A percentile compares a stretch with the other conserved stretches of the same genome.
Conservation (phyloP, 495 filamentous ascomycete genomes). For the Symbiotaphrina buchneri region DNA sequence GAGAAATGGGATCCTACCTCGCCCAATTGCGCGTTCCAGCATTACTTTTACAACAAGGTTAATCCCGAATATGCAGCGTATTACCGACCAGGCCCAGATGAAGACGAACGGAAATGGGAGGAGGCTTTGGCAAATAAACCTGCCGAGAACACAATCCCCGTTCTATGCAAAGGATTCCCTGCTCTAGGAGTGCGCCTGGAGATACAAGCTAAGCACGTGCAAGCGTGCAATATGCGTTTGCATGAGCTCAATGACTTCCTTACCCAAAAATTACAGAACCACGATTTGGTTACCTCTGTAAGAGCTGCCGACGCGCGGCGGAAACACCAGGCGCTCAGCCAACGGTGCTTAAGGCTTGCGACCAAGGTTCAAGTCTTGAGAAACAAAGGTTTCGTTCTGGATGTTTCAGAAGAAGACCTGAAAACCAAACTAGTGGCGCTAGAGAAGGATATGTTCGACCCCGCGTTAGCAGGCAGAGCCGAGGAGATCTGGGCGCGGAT, state of each 20-base stretch:
- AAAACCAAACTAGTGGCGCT: slow-evolving; percentile 61
- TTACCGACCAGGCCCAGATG: slow-evolving; percentile 52
- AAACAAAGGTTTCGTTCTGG: slow-evolving; percentile 81
- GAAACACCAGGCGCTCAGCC: slow-evolving; percentile 57
- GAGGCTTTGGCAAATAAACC: slow-evolving; percentile 75
- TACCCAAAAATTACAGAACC: slow-evolving; percentile 51
- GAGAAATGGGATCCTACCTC: slow-evolving; percentile 65
- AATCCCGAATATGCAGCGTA: slow-evolving; percentile 56
- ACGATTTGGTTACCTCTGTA: slow-evolving; percentile 63
- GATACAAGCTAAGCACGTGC: slow-evolving; percentile 50
- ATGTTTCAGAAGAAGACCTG: slow-evolving; percentile 74
- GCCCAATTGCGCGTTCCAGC: slow-evolving; percentile 55
- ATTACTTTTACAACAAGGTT: slow-evolving; percentile 90
- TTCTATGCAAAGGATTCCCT: slow-evolving; percentile 42
- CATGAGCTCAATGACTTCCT: slow-evolving; percentile 80
- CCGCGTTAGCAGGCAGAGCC: slow-evolving; percentile 53
- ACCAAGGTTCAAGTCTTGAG: slow-evolving; percentile 81
- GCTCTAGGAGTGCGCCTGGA: slow-evolving; percentile 56
- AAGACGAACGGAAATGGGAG: slow-evolving; percentile 79
- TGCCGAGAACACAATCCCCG: slow-evolving; percentile 51
- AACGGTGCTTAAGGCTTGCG: slow-evolving; percentile 64
- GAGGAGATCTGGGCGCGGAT: slow-evolving; percentile 97
- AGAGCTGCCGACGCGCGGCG: slow-evolving; percentile 60
- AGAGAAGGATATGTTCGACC: slow-evolving; percentile 60
- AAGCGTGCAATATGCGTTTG: slow-evolving; percentile 51